Evolutionary conservation across 371 early-diverging fungal species (phyloP), one percentile per base, ranked within the genome.

Genomic region (Mortierella sp.): DNA sequence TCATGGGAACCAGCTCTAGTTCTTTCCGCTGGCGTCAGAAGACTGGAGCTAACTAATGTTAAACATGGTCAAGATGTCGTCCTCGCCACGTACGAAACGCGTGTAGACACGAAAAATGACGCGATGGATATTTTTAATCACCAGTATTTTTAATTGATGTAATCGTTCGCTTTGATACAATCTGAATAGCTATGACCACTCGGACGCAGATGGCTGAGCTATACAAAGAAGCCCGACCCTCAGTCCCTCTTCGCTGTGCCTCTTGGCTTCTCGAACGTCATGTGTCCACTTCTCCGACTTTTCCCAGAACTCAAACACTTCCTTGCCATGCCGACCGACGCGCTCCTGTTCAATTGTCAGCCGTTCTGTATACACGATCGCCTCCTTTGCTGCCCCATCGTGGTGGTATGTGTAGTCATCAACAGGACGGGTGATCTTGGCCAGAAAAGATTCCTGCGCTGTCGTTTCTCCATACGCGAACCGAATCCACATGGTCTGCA

Each of bases 401-500:
- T n/a, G n/a, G n/a, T 69, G 70, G 31, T 69, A 62, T 30, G 46
- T 58, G 15, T n/a, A 61, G 30, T 69, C 58, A 41, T 69, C 70
- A 24, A 62, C 44, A 15, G 63, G 63, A 37, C 53, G 70, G 12
- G 55, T 59, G 48, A 67, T 60, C 43, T 32, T 59, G 6, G 50
- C 44, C 19, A 47, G 54, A 28, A 52, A 60, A 3, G 15, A 28
- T 12, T 34, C 56, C 21, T 50, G 14, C 28, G 24, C 30, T 8
- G 30, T 26, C 1, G 62, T 54, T 26, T 61, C 62, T 1, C 62
- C 62, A 39, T 61, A 28, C 6, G 62, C 62, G 26, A 61, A 61
- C 26, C 30, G 46, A 39, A 61, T 72, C 67, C 67, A 72, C 28
- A 60, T 51, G 2, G 39, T 58, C 50, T 49, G 62, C 12, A 61